Conservation (phyloP, 2,329 filamentous ascomycete species). For the Erysiphe pisi region DNA sequence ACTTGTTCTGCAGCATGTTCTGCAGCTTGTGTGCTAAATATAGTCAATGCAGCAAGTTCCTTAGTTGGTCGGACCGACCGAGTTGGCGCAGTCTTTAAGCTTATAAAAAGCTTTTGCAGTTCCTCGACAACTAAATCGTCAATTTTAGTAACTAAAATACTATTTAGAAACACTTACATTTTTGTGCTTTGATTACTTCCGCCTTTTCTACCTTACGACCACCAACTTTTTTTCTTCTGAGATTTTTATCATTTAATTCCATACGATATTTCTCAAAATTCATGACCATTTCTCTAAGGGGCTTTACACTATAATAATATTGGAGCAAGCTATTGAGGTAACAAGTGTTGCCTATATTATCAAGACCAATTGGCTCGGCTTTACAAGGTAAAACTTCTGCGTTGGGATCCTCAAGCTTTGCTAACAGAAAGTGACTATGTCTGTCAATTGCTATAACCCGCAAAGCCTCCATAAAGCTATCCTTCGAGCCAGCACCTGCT, state of each 20-base stretch:
- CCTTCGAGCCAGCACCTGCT: constrained; percentile 35
- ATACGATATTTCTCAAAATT: constrained; percentile 62
- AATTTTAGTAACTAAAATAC: constrained; percentile 27
- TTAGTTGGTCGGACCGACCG: constrained; percentile 59
- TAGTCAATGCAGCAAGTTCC: constrained; percentile 67
- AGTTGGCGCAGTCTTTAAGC: constrained; percentile 54
- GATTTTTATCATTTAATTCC: constrained; percentile 51
- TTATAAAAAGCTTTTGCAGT: constrained; percentile 57
- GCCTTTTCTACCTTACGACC: constrained; percentile 53
- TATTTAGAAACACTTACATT: constrained; percentile 50
- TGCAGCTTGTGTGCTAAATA: constrained; percentile 48
- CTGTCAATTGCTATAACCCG: constrained; percentile 36
- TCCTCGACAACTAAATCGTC: constrained; percentile 56
- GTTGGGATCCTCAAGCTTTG: constrained; percentile 37
- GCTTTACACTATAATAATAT: constrained; percentile 81
- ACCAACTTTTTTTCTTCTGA: constrained; percentile 63
- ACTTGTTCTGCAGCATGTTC: constrained; percentile 43
- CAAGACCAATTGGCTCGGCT: constrained; percentile 69
- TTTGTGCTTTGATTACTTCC: constrained; percentile 52
- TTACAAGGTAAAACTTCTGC: constrained; percentile 34
- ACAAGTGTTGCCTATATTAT: constrained; percentile 95
- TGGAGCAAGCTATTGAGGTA: constrained; percentile 96
- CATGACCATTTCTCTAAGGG: constrained; percentile 69
- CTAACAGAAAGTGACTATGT: constrained; percentile 35
- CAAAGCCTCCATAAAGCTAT: constrained; percentile 36